Conservation (phyloP, 352 stramenopile genomes). For the Globisporangium orthogonon region DNA sequence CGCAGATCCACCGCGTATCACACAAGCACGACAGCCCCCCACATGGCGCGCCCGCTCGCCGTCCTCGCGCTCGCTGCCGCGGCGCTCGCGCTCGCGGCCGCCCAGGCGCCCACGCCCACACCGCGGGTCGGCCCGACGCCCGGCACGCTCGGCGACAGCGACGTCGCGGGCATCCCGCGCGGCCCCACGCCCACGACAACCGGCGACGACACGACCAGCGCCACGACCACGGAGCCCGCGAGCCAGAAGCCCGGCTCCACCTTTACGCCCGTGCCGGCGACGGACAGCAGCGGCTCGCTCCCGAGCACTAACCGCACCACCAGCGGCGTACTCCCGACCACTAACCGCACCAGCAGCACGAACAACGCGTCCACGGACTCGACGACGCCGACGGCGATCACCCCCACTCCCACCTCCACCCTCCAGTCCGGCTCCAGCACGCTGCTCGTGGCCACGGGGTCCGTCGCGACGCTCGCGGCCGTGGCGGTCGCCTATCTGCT, state of each 20-base stretch:
- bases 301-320: background rate
- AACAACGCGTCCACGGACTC: conserved; percentile 8
- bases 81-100: conserved; percentile 3
- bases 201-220: conserved; percentile 7
- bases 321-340: background rate
- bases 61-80: background rate
- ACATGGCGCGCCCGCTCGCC: conserved; percentile 10
- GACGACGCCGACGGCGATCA: background rate
- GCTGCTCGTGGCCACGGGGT: background rate
- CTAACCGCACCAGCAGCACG: background rate
- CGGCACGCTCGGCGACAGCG: conserved; percentile 12
- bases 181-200: conserved; percentile 11
- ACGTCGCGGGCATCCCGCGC: conserved; percentile 15
- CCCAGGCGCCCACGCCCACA: conserved; percentile 4
- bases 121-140: conserved; percentile 1
- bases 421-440: background rate
- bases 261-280: background rate
- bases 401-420: conserved; percentile 1
- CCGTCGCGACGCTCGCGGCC: background rate
- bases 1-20: background rate
- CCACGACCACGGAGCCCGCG: background rate
- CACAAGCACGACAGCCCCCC: background rate
- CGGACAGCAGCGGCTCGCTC: background rate
- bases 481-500: conserved; percentile 8
- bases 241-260: conserved; percentile 11